Base-by-base conservation (phyloP, 2,329 filamentous ascomycete genomes). In the Dryadomyces quercivorus region DNA sequence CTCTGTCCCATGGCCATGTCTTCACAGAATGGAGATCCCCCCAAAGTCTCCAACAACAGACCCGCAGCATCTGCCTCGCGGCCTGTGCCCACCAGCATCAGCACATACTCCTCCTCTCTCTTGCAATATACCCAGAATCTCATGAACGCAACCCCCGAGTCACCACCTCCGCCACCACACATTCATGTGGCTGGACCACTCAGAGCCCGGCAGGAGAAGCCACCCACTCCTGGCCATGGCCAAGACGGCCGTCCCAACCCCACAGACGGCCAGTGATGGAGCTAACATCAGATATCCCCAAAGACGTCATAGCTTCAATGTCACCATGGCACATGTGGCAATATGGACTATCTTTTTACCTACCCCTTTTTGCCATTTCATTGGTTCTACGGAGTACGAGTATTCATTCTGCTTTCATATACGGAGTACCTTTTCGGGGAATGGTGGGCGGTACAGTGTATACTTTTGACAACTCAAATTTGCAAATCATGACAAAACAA, bases 51-150 rank as follows among this genome's bases (percentile, higher is more conserved):
- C 38, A 13, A 42, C 38, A 42, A 21, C 7, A 10, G 49, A 50
- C 10, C 45, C 45, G 20, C 12, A 6, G 15, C 10, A 34, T 40
- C 48, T 15, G 20, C n/a, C 18, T 31, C 26, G 8, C 26, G 26
- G 26, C 26, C 26, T 31, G 26, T 31, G 4, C 49, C 60, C 16
- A 62, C 67, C 50, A 50, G 36, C 10, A 7, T 67, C 8, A 61
- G 63, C 5, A 65, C 66, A 3, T 85, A 85, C 61, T 70, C 80
- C 15, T 75, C 74, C 57, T 77, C 73, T 55, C 85, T 85, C 77
- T 78, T 81, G 63, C 73, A 77, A 54, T 80, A 85, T 69, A 85
- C 81, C 58, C 82, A 81, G 71, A 72, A 75, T 55, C 81, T 83
- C 64, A 82, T 85, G 78, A 79, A 84, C 58, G 71, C 72, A 8